A percentile compares a stretch with the other conserved stretches of the same genome.
phyloP scores from a whole-genome alignment of 2,329 filamentous ascomycete genomes.

The Huntiella moniliformis region DNA sequence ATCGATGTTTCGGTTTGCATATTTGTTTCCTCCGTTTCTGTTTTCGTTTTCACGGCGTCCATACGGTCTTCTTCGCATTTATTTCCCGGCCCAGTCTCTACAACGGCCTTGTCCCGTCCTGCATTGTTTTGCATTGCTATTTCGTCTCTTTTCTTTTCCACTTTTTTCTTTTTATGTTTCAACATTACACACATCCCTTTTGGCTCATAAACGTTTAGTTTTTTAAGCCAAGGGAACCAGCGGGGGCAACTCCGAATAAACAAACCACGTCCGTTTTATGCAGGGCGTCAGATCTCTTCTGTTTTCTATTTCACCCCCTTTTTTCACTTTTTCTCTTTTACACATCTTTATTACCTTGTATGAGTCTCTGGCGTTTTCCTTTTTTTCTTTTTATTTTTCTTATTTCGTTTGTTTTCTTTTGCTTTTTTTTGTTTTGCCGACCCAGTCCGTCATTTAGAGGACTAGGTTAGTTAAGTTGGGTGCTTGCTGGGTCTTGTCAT shows the following conservation, averaged over 20 bases:
- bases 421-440: not conserved
- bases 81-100: too few relatives aligned
- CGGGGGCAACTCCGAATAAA: too few relatives aligned
- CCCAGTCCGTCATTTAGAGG: not conserved
- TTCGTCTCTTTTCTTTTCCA: conserved; percentile 4
- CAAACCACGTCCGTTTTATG: not conserved
- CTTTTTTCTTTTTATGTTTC: not conserved
- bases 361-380: not conserved
- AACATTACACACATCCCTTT: not conserved
- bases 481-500: too few relatives aligned
- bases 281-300: not conserved
- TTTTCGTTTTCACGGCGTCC: not conserved
- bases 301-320: not conserved
- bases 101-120: not conserved
- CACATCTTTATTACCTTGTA: conserved; percentile 2
- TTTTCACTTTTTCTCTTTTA: not conserved
- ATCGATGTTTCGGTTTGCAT: not conserved
- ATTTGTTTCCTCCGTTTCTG: not conserved
- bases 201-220: not conserved
- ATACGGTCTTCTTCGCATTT: too few relatives aligned
- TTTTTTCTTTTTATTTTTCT: conserved; percentile 2
- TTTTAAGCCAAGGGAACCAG: too few relatives aligned
- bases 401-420: not conserved
- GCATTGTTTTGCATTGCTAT: conserved; percentile 2
- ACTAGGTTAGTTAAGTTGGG: too few relatives aligned